Evolutionary conservation across 257 asterid genomes (phyloP).

Genomic region (Ilex asprella): DNA sequence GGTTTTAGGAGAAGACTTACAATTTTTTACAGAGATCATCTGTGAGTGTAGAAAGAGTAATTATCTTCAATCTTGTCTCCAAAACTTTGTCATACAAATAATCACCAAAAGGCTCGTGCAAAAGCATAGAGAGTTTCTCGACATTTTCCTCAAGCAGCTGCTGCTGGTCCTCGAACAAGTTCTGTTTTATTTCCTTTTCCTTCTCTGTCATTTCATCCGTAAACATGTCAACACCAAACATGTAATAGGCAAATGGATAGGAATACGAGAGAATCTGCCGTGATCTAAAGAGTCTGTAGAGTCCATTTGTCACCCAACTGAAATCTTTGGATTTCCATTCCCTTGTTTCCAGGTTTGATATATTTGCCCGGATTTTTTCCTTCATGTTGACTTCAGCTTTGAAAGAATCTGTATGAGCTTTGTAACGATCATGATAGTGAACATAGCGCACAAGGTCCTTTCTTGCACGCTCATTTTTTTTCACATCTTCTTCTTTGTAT

Average conservation of each 20-base stretch:
- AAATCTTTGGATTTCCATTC: conserved; percentile 23
- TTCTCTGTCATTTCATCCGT: conserved; percentile 25
- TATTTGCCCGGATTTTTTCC: conserved; percentile 23
- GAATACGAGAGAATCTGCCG: conserved; percentile 35
- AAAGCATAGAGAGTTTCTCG: conserved; percentile 40
- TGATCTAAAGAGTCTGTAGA: conserved; percentile 34
- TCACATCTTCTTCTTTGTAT: conserved; percentile 19
- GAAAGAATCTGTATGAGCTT: conserved; percentile 42
- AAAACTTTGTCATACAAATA: conserved; percentile 13
- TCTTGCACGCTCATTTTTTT: conserved; percentile 13
- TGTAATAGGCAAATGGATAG: conserved; percentile 46
- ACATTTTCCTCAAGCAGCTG: conserved; percentile 49
- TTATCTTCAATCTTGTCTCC: conserved; percentile 22
- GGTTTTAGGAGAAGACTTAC: conserved; percentile 21
- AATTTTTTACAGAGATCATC: conserved; percentile 35
- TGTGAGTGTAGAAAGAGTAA: conserved; percentile 22
- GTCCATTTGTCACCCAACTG: conserved; percentile 41
- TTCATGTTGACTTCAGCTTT: conserved; percentile 29
- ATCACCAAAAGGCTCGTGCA: conserved; percentile 32
- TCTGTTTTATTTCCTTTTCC: conserved; percentile 42
- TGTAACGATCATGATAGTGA: conserved; percentile 38
- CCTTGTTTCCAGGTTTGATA: conserved; percentile 16
- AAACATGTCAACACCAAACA: conserved; percentile 48
- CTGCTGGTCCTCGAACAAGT: conserved; percentile 58
- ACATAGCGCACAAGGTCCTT: conserved; percentile 31